Evolutionary conservation across 2,329 filamentous ascomycete species (phyloP).

Genomic region (Botrytis fabae): DNA sequence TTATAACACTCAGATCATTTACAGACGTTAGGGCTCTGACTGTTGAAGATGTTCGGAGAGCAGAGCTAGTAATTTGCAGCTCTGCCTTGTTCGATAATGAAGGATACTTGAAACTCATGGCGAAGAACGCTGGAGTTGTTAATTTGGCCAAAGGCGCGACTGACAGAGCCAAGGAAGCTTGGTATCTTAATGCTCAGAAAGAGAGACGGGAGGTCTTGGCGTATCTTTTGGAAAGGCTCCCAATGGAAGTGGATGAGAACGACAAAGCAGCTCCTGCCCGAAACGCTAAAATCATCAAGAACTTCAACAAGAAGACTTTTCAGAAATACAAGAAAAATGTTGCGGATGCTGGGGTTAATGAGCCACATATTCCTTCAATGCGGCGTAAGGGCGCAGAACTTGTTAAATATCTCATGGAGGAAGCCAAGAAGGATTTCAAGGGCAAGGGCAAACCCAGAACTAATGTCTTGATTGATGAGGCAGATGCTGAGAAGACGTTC

Average conservation of each 20-base stretch:
- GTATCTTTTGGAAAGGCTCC: neutral
- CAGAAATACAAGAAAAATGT: neutral
- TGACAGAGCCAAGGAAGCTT: constrained; percentile 7
- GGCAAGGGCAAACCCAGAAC: neutral
- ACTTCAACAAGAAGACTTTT: neutral
- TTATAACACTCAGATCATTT: constrained; percentile 47
- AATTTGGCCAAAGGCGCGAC: neutral
- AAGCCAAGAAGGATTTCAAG: neutral
- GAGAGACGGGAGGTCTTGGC: neutral
- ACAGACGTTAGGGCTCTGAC: constrained; percentile 7
- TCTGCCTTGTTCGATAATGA: neutral
- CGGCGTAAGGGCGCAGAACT: neutral
- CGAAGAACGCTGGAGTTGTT: neutral
- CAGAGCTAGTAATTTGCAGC: neutral
- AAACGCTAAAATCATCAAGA: neutral
- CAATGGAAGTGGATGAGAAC: neutral
- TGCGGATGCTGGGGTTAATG: neutral
- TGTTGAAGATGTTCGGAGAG: constrained; percentile 10
- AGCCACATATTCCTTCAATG: neutral
- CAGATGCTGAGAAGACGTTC: neutral
- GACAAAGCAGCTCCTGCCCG: neutral
- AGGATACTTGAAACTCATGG: neutral
- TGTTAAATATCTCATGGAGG: neutral
- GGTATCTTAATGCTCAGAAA: neutral
- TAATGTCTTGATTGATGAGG: neutral